These are phyloP conservation scores for Globisporangium viniferum DNA, from an alignment of 352 stramenopile genomes.

Conservation along the genomic window DNA sequence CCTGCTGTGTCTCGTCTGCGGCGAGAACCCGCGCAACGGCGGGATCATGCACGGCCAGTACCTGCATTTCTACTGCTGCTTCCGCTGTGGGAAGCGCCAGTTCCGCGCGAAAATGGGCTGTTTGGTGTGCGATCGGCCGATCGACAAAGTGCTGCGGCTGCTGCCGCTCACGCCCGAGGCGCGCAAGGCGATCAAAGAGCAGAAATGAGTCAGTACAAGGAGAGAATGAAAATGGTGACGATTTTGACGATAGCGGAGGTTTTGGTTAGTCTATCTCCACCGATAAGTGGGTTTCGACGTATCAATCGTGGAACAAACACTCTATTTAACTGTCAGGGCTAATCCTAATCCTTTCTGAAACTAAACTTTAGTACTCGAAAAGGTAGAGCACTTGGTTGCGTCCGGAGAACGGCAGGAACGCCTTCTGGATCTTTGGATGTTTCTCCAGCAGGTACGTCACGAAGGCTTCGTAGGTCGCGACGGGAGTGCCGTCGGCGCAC, in stretches of 20 bases:
- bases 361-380: constrained; percentile 38
- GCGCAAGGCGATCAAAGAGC: constrained; percentile 35
- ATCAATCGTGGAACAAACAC: not conserved
- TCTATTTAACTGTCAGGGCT: not conserved
- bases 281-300: not conserved
- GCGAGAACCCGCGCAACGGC: constrained; percentile 52
- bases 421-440: constrained; percentile 50
- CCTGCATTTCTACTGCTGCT: constrained; percentile 82
- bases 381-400: constrained; percentile 86
- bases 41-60: constrained; percentile 76
- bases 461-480: constrained; percentile 83
- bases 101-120: constrained; percentile 47
- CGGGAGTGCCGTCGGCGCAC: constrained; percentile 50
- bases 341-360: too few relatives aligned
- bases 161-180: constrained; percentile 64
- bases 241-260: not conserved
- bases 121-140: constrained; percentile 74
- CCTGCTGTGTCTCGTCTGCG: constrained; percentile 68
- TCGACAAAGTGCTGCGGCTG: constrained; percentile 69
- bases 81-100: constrained; percentile 70
- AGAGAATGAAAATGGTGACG: not conserved
- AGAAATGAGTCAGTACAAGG: constrained; percentile 14
- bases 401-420: constrained; percentile 76
- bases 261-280: constrained; percentile 3
- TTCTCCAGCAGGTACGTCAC: constrained; percentile 83